phyloP scores from a whole-genome alignment of 495 filamentous ascomycete species.

The Lophiotrema nucula region DNA sequence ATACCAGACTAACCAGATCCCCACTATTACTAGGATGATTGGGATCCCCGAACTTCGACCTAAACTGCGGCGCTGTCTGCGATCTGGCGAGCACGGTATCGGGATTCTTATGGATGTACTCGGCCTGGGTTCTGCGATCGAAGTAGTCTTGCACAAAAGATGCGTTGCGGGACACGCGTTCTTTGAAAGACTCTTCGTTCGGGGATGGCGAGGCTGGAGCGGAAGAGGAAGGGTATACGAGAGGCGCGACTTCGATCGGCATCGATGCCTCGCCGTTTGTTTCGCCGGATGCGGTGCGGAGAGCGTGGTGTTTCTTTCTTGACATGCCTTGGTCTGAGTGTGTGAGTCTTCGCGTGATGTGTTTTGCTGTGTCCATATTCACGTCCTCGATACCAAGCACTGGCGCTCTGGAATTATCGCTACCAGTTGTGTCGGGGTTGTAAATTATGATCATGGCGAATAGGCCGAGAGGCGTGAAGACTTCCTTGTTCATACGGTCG shows the following conservation, averaged over 20 bases:
- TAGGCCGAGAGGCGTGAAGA: constrained; percentile 6
- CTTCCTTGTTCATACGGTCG: neutral
- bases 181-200: constrained; percentile 11
- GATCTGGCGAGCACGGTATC: constrained; percentile 8
- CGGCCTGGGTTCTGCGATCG: constrained; percentile 9
- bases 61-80: neutral
- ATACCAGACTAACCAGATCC: neutral
- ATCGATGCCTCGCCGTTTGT: neutral
- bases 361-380: constrained; percentile 15
- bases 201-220: neutral
- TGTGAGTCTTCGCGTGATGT: too few relatives aligned
- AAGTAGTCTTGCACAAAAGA: constrained; percentile 14
- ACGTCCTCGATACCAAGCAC: constrained; percentile 5
- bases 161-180: constrained; percentile 8
- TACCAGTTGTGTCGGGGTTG: neutral
- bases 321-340: too few relatives aligned
- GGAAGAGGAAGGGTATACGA: neutral
- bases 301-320: neutral
- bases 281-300: constrained; percentile 1
- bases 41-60: constrained; percentile 9
- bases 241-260: constrained; percentile 9
- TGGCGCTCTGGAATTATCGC: too few relatives aligned
- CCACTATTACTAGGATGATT: constrained; percentile 20
- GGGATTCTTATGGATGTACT: constrained; percentile 19
- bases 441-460: neutral